phyloP scores from a whole-genome alignment of 169 alveolate genomes.

The Plasmodium reichenowi region DNA sequence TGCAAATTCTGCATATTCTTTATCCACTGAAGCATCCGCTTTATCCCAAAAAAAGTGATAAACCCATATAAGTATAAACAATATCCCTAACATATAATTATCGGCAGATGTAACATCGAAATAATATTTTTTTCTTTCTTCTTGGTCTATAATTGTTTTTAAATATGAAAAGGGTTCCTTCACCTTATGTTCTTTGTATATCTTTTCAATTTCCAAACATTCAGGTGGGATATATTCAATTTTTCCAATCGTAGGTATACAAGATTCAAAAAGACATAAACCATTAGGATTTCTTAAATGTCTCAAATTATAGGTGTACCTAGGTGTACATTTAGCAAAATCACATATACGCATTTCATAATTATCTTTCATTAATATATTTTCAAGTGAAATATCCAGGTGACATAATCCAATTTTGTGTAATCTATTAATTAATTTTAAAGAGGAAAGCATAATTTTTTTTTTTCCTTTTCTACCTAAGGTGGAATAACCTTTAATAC shows the following conservation, averaged over 20 bases:
- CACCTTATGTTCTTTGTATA: slow-evolving; percentile 46
- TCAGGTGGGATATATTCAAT: slow-evolving; percentile 90
- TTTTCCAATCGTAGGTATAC: slow-evolving; percentile 88
- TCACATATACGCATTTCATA: slow-evolving; percentile 85
- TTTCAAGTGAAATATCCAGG: slow-evolving; percentile 87
- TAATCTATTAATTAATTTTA: slow-evolving; percentile 74
- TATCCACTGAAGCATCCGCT: slow-evolving; percentile 85
- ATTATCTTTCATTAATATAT: slow-evolving; percentile 80
- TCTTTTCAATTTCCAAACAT: slow-evolving; percentile 82
- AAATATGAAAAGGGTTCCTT: slow-evolving; percentile 18
- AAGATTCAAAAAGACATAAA: slow-evolving; percentile 79
- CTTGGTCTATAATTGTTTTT: slow-evolving; percentile 37
- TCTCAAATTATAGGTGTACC: slow-evolving; percentile 77
- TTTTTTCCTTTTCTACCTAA: slow-evolving; percentile 79
- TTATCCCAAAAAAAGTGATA: slow-evolving; percentile 86
- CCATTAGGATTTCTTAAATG: slow-evolving; percentile 77
- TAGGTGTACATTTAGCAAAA: slow-evolving; percentile 85
- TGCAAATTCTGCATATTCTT: slow-evolving; percentile 55
- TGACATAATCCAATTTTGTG: slow-evolving; percentile 85
- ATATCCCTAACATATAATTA: slow-evolving; percentile 66
- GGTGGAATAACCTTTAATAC: slow-evolving; percentile 47
- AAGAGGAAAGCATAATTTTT: slow-evolving; percentile 77
- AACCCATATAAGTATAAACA: slow-evolving; percentile 86
- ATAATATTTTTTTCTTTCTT: slow-evolving; percentile 77
- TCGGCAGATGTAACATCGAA: slow-evolving; percentile 86